Evolutionary conservation across 2,329 filamentous ascomycete genomes (phyloP), one percentile per base, ranked within the genome.

Genomic region (Colletotrichum melonis): DNA sequence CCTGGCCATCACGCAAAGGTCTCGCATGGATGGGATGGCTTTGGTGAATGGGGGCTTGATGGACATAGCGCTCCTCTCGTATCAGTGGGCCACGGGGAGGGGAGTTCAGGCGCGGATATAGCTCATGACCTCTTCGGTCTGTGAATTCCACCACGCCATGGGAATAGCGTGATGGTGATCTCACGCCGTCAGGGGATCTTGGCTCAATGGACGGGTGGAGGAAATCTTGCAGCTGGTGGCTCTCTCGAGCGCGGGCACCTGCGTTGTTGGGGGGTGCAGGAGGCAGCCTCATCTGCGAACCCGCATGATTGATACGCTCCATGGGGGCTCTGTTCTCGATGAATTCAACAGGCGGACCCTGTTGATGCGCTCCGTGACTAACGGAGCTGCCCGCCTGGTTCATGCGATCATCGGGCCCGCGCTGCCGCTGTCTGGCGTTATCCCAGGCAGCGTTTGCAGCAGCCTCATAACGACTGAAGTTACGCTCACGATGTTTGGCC

Each of bases 161-260:
- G 26, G 32, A 35, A 54, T 32, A 67, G 56, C 63, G 57, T 32
- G 59, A 58, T 59, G 66, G 57, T n/a, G 71, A 22, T 6, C 59
- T 49, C 6, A 60, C 65, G n/a, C 54, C 57, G 28, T 79, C 76
- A 5, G 85, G 84, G 42, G 85, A 86, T 7, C 64, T 76, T 24
- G 84, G 82, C 74, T 88, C 87, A 75, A 88, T 84, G 7, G 86
- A 88, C 9, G 78, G 85, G 16, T 88, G 81, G 72, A 87, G 78
- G 76, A 85, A 81, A 52, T 88, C 86, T 75, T 84, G 82, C 32
- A 79, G 79, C 60, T 80, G 79, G 57, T 77, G 72, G 46, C 72
- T 76, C 64, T 64, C 71, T 74, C 66, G 67, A 56, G 49, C 55
- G 68, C 70, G 73, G 62, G 16, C 75, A 16, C 57, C n/a, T 67